Base-by-base conservation (phyloP, 75 land plant species). In the Chamaecyparis obtusa region DNA sequence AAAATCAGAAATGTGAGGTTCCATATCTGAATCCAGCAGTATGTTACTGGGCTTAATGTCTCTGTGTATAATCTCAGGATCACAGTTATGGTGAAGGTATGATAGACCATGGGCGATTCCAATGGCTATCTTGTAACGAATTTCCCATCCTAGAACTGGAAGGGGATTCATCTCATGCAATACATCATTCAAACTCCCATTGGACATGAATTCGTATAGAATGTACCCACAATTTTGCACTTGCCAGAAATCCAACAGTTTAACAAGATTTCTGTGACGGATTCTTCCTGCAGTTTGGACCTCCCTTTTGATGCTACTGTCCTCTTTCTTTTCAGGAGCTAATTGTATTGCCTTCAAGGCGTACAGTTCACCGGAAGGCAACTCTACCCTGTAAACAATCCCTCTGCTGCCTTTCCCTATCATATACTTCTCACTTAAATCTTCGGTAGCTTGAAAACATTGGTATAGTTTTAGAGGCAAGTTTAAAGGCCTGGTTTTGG, bases 11-110 rank as follows among this genome's bases (percentile, higher is more conserved):
- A 51, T 14, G 2, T 51, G 55, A 14, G 55, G 55, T 51, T 51
- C 55, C 55, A 51, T 51, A 51, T 51, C 55, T 51, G 55, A 51
- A 51, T 51, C 55, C 55, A 51, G 13, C 2, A 51, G 55, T 13
- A 51, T 51, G 13, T 51, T 51, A 1, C 55, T 13, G 55, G 55
- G 55, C 55, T 51, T 51, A 0, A 51, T 51, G 13, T 51, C 55
- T 13, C 55, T 51, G 55, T 51, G 55, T 14, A 51, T 51, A 14
- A 97, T 91, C 8, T 93, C 87, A 11, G 93, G 92, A 14, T 80
- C 49, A 77, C 97, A 91, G 79, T 95, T 96, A 80, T 92, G 37
- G 75, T 97, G 99, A n/a, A 97, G 92, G 85, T 97, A 97, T 33
- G 86, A 85, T 36, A 97, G 88, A 11, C 95, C 99, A 44, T 94